Conservation (phyloP, 2,329 filamentous ascomycete genomes). For the Periglandula ipomoeae region DNA sequence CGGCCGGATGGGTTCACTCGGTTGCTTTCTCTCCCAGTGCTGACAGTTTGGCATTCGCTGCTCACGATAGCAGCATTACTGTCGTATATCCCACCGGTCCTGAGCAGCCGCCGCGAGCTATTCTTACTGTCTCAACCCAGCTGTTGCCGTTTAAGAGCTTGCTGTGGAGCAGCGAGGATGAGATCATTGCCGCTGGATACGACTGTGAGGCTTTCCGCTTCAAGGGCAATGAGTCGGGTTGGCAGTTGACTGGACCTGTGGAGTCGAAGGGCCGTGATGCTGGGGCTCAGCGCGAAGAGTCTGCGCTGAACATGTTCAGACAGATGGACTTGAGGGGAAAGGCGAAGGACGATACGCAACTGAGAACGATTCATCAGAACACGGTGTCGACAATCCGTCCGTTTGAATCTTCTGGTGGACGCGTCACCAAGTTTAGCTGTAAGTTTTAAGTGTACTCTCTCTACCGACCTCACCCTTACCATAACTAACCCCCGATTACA, state of each 20-base stretch:
- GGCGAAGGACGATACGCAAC: constrained; percentile 79
- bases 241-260: constrained; percentile 74
- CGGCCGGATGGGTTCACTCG: constrained; percentile 91
- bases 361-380: constrained; percentile 95
- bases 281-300: constrained; percentile 68
- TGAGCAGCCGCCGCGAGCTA: constrained; percentile 82
- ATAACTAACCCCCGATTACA: constrained; percentile 28
- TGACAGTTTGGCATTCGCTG: constrained; percentile 85
- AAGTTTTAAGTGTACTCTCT: constrained; percentile 36
- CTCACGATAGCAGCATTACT: constrained; percentile 93
- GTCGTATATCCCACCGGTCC: constrained; percentile 89
- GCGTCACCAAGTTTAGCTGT: constrained; percentile 78
- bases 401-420: constrained; percentile 57
- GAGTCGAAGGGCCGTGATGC: constrained; percentile 61
- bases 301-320: constrained; percentile 93
- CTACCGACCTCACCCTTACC: not conserved
- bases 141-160: constrained; percentile 86
- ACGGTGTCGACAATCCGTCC: constrained; percentile 78
- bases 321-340: constrained; percentile 99
- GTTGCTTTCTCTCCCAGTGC: constrained; percentile 90
- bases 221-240: constrained; percentile 66
- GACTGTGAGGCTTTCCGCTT: constrained; percentile 87
- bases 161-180: constrained; percentile 83
- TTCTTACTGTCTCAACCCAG: constrained; percentile 83
- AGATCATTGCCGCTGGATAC: constrained; percentile 93